Evolutionary conservation across 306 rosid species (phyloP), one percentile per base, ranked within the genome.

Genomic region (Pterocarpus santalinus): DNA sequence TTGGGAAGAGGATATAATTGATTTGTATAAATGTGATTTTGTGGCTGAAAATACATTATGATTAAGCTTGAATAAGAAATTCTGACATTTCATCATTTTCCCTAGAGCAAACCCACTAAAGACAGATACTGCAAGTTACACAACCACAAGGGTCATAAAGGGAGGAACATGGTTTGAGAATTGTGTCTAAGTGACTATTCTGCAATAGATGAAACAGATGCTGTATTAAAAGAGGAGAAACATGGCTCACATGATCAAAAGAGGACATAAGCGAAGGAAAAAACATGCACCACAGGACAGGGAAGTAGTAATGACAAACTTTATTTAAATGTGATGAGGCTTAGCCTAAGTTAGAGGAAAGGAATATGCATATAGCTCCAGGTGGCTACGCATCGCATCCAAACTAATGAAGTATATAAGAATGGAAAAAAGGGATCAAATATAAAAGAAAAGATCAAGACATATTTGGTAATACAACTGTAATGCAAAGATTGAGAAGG

Each of bases 281-380:
- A 52, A 79, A 75, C 13, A 28, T 47, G 67, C 62, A 69, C 83
- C 73, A 75, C 44, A 80, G 69, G 74, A 61, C 53, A 60, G 57
- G 28, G 76, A 53, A 72, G 17, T 51, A 30, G 68, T 38, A 83
- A 30, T 65, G 34, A 10, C 79, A 78, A 65, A 36, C 87, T 87
- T 82, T 83, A 70, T 82, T 85, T 78, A 85, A 76, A 68, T 75
- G 76, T 82, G 81, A 64, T 83, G 76, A 82, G 78, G 76, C 64
- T 79, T 83, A 75, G 81, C 83, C 88, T 81, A 85, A 85, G 83
- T 62, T 62, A 71, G 87, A 81, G 83, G 82, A 68, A 82, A 87
- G 81, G 80, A 86, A 85, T 86, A 82, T 75, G 62, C 10, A 81
- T 46, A 55, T 33, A 72, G 56, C 52, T 84, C 36, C 76, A 73